Conservation (phyloP, 1,139 yeast genomes). For the Candida sp. region DNA sequence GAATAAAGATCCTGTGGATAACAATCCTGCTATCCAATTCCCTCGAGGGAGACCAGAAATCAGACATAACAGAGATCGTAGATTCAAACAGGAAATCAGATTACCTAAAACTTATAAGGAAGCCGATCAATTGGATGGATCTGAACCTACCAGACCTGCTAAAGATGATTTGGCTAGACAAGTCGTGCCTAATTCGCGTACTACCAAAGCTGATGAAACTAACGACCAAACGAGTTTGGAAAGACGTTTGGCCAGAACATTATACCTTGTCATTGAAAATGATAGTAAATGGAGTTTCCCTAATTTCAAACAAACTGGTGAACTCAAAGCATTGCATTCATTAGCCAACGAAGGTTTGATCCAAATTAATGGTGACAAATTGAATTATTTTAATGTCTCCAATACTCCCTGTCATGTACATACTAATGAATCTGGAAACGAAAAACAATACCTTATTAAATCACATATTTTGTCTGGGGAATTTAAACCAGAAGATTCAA, state of each 20-base stretch:
- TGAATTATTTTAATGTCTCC: slow-evolving; percentile 89
- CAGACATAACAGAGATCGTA: slow-evolving; percentile 84
- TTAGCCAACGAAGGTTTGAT: slow-evolving; percentile 76
- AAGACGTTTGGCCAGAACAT: slow-evolving; percentile 74
- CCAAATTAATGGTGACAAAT: slow-evolving; percentile 52
- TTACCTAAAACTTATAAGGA: slow-evolving; percentile 59
- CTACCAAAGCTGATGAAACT: slow-evolving; percentile 69
- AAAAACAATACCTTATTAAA: slow-evolving; percentile 70
- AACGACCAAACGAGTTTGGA: slow-evolving; percentile 69
- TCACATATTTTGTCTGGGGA: slow-evolving; percentile 90
- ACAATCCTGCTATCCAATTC: slow-evolving; percentile 72
- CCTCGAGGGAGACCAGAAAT: slow-evolving; percentile 85
- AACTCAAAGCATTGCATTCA: slow-evolving; percentile 55
- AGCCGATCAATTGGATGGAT: slow-evolving; percentile 28
- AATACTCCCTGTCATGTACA: slow-evolving; percentile 79
- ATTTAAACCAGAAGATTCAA: slow-evolving; percentile 49
- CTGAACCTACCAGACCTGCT: slow-evolving; percentile 34
- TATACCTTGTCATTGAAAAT: slow-evolving; percentile 62
- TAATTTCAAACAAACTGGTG: slow-evolving; percentile 44
- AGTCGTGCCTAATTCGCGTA: slow-evolving; percentile 66
- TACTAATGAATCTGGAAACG: slow-evolving; percentile 9
- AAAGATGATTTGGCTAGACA: slow-evolving; percentile 63
- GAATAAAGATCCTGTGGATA: slow-evolving; percentile 71
- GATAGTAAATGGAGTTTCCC: slow-evolving; percentile 76
- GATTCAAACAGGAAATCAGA: slow-evolving; percentile 70